Conservation (phyloP, 768 basidiomycete species). For the Trametes gibbosa region DNA sequence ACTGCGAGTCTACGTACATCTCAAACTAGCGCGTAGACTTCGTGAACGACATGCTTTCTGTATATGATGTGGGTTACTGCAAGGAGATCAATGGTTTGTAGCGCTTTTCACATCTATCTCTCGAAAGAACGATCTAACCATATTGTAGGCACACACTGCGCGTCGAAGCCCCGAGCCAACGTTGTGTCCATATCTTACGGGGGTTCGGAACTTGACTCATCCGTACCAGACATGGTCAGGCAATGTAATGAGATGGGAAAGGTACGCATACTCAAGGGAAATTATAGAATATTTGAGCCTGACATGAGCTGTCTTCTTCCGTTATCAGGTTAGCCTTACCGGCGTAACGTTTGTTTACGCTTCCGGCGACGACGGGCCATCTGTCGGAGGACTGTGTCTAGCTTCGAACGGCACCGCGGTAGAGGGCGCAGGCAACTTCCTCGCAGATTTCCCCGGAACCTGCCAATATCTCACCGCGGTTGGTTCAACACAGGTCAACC, state of each 20-base stretch:
- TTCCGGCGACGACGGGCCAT: slow-evolving; percentile 44
- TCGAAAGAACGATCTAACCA: not conserved
- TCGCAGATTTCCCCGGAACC: slow-evolving; percentile 29
- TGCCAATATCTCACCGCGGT: slow-evolving; percentile 41
- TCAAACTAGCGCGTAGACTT: slow-evolving; percentile 28
- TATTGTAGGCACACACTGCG: not conserved
- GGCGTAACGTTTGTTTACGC: slow-evolving; percentile 39
- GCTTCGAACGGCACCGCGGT: not conserved
- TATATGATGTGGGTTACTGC: slow-evolving; percentile 41
- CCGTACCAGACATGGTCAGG: slow-evolving; percentile 32
- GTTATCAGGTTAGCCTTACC: slow-evolving; percentile 28
- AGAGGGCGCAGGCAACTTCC: slow-evolving; percentile 14
- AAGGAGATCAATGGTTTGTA: slow-evolving; percentile 21
- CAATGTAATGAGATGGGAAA: slow-evolving; percentile 46
- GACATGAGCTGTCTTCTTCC: not conserved
- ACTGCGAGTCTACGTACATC: not conserved
- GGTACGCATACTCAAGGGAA: not conserved
- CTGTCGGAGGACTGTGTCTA: slow-evolving; percentile 21
- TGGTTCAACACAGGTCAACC: slow-evolving; percentile 36
- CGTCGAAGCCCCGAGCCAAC: slow-evolving; percentile 18
- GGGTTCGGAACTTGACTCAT: slow-evolving; percentile 32
- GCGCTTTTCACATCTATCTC: not conserved
- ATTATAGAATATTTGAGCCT: too few relatives aligned
- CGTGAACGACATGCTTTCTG: slow-evolving; percentile 44
- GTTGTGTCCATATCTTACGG: slow-evolving; percentile 41